These are phyloP conservation scores for Fusarium mexicanum DNA, from an alignment of 2,329 filamentous ascomycete genomes.

Conservation along the genomic window DNA sequence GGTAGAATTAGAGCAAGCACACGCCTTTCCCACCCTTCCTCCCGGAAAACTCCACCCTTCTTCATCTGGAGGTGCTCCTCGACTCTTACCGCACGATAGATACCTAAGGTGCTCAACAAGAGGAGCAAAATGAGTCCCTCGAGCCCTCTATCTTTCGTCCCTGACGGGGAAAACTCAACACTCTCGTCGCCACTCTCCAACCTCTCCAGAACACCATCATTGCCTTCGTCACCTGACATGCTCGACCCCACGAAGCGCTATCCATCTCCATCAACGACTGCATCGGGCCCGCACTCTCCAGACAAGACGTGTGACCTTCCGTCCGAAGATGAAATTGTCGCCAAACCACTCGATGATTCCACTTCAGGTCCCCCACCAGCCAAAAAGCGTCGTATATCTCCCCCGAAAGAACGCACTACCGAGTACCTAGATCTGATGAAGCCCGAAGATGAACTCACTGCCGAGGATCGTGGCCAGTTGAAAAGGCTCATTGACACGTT, in stretches of 20 bases:
- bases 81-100: not conserved
- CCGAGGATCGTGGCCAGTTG: constrained; percentile 64
- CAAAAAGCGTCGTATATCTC: constrained; percentile 77
- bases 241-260: constrained; percentile 57
- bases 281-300: constrained; percentile 63
- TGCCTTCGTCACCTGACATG: constrained; percentile 57
- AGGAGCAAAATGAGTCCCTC: constrained; percentile 41
- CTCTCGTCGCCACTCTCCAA: constrained; percentile 65
- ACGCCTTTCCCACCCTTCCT: constrained; percentile 3
- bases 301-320: constrained; percentile 55
- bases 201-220: constrained; percentile 63
- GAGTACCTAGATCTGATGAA: constrained; percentile 77
- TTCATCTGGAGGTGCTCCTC: constrained; percentile 10
- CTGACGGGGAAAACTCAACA: constrained; percentile 50
- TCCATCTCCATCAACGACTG: constrained; percentile 61
- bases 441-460: constrained; percentile 58
- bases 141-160: constrained; percentile 44
- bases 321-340: constrained; percentile 47
- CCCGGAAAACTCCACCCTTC: constrained; percentile 11
- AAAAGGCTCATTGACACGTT: constrained; percentile 78
- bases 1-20: constrained; percentile 30
- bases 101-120: not conserved
- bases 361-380: constrained; percentile 72
- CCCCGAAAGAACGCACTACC: constrained; percentile 76
- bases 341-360: constrained; percentile 37